Evolutionary conservation across 1,284 basidiomycete genomes (phyloP).

Genomic region (Boletus calvinii): DNA sequence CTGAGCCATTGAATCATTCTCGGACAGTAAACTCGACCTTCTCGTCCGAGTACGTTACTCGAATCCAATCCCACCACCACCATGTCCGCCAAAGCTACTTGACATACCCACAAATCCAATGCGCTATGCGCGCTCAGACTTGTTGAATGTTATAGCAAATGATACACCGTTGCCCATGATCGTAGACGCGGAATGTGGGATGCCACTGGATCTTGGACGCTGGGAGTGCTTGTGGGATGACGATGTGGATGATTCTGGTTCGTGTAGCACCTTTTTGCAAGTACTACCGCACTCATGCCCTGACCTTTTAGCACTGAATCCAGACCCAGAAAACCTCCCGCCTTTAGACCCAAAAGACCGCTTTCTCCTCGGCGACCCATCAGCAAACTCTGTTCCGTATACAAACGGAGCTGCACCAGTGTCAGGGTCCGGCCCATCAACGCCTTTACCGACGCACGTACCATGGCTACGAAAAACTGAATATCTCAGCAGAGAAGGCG

Average conservation of each 20-base stretch:
- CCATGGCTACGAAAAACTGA: slow-evolving; percentile 90
- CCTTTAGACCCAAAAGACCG: slow-evolving; percentile 72
- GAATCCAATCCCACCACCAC: slow-evolving; percentile 90
- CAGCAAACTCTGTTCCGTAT: slow-evolving; percentile 44
- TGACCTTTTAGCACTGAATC: slow-evolving; percentile 56
- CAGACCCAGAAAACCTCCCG: slow-evolving; percentile 58
- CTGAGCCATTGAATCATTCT: not conserved
- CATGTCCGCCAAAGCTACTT: slow-evolving; percentile 92
- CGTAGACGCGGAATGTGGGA: slow-evolving; percentile 90
- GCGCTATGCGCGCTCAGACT: slow-evolving; percentile 83
- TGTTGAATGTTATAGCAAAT: slow-evolving; percentile 76
- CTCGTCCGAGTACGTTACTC: slow-evolving; percentile 89
- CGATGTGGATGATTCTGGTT: slow-evolving; percentile 66
- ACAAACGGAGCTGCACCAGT: slow-evolving; percentile 41
- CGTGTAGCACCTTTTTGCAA: slow-evolving; percentile 23
- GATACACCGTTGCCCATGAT: slow-evolving; percentile 88
- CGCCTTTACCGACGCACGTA: slow-evolving; percentile 61
- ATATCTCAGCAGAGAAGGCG: slow-evolving; percentile 72
- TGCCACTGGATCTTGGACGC: slow-evolving; percentile 85
- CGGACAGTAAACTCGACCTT: slow-evolving; percentile 73
- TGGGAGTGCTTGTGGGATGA: slow-evolving; percentile 86
- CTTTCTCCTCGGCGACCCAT: slow-evolving; percentile 61
- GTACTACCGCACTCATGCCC: slow-evolving; percentile 4
- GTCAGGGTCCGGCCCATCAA: slow-evolving; percentile 37
- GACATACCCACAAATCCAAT: slow-evolving; percentile 83